These are phyloP conservation scores for Kwoniella dendrophila DNA, from an alignment of 768 basidiomycete genomes.

Conservation along the genomic window DNA sequence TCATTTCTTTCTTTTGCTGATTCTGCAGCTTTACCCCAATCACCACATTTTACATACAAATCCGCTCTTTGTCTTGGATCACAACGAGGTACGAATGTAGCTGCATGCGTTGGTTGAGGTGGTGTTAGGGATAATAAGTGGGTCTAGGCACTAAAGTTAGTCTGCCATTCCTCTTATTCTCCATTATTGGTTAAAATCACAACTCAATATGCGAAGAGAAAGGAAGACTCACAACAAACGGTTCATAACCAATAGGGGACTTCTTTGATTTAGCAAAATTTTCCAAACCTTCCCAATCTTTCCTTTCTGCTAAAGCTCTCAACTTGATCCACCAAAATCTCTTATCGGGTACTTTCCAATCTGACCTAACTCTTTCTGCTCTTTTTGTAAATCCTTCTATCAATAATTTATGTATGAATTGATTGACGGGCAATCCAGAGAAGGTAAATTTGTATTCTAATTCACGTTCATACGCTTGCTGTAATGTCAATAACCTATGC, in stretches of 20 bases:
- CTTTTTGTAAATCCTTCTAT: slow-evolving; percentile 78
- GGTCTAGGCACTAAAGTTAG: slow-evolving; percentile 30
- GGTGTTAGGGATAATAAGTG: slow-evolving; percentile 53
- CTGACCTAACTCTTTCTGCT: slow-evolving; percentile 82
- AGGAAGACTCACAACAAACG: slow-evolving; percentile 51
- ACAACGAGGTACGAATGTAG: slow-evolving; percentile 76
- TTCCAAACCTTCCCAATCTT: slow-evolving; percentile 86
- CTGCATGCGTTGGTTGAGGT: slow-evolving; percentile 68
- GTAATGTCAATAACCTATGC: slow-evolving; percentile 69
- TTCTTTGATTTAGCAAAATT: slow-evolving; percentile 81
- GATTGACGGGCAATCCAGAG: slow-evolving; percentile 81
- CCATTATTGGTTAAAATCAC: neutral
- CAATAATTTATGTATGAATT: slow-evolving; percentile 78
- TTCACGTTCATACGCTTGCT: slow-evolving; percentile 87
- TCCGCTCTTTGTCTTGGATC: slow-evolving; percentile 81
- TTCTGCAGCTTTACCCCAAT: slow-evolving; percentile 83
- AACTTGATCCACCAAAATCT: slow-evolving; percentile 94
- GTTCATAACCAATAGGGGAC: slow-evolving; percentile 92
- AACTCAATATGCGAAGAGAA: neutral
- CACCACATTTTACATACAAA: slow-evolving; percentile 84
- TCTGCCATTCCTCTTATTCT: neutral
- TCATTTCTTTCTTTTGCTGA: slow-evolving; percentile 89
- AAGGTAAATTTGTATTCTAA: slow-evolving; percentile 74
- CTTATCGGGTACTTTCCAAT: slow-evolving; percentile 95
- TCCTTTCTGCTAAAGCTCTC: slow-evolving; percentile 72